Conservation (phyloP, 495 filamentous ascomycete species). For the Penicillium desertorum region DNA sequence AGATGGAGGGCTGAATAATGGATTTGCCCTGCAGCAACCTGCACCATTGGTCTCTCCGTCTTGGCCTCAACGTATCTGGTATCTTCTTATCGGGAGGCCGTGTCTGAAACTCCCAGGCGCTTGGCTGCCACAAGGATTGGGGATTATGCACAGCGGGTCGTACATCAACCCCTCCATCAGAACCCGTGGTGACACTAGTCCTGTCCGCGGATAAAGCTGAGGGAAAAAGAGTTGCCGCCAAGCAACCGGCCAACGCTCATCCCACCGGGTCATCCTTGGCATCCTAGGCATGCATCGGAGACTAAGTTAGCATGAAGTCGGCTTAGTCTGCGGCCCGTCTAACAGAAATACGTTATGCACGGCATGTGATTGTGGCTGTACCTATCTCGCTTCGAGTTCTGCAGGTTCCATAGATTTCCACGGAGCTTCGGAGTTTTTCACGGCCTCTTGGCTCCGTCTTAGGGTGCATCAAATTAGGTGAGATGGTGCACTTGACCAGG, state of each 20-base stretch:
- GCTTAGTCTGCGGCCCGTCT: neutral
- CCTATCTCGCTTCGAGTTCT: neutral
- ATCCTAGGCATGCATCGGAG: conserved; percentile 13
- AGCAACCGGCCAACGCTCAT: conserved; percentile 20
- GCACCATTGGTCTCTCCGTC: neutral
- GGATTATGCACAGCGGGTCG: conserved; percentile 6
- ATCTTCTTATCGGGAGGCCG: neutral
- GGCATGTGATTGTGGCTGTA: conserved; percentile 7
- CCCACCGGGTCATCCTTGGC: conserved; percentile 28
- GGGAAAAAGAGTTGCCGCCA: conserved; percentile 18
- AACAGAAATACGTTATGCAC: neutral
- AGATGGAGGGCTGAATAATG: conserved; percentile 28
- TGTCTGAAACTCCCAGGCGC: neutral
- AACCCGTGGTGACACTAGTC: conserved; percentile 3
- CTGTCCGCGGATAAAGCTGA: conserved; percentile 4
- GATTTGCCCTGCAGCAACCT: conserved; percentile 4
- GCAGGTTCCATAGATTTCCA: conserved; percentile 1
- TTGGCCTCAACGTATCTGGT: neutral
- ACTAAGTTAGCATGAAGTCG: conserved; percentile 4
- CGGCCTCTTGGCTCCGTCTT: conserved; percentile 8
- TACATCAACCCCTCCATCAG: conserved; percentile 6
- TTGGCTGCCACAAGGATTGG: conserved; percentile 9
- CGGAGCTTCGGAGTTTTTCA: conserved; percentile 1
- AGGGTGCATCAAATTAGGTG: conserved; percentile 1
- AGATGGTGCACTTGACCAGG: conserved; percentile 6